Evolutionary conservation across 805 yeast genomes (phyloP).

Genomic region (Hagleromyces aurorensis): DNA sequence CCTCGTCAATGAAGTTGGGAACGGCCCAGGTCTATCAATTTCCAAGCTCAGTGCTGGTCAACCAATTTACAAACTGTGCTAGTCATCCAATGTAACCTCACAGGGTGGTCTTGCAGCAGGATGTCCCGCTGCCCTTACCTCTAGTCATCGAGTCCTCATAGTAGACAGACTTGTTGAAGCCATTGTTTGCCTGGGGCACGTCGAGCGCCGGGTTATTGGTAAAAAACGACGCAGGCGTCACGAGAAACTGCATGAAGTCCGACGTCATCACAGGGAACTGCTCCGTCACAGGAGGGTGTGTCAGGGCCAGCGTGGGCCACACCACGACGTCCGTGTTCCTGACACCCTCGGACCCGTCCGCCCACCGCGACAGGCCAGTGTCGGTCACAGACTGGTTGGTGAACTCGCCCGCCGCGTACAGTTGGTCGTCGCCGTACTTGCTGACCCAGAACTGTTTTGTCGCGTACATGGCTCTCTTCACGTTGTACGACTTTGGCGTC

Average conservation of each 20-base stretch:
- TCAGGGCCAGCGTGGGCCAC: conserved; percentile 76
- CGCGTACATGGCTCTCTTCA: conserved; percentile 65
- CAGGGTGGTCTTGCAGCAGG: conserved; percentile 15
- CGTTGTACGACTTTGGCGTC: conserved; percentile 52
- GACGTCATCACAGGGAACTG: conserved; percentile 90
- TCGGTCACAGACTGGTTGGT: conserved; percentile 70
- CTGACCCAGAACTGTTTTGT: conserved; percentile 80
- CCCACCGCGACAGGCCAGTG: conserved; percentile 67
- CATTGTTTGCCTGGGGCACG: conserved; percentile 61
- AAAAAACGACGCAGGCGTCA: conserved; percentile 69
- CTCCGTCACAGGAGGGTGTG: conserved; percentile 76
- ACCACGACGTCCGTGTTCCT: conserved; percentile 71
- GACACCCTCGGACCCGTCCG: conserved; percentile 55
- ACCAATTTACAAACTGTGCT: too few species aligned
- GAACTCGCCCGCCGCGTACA: conserved; percentile 79
- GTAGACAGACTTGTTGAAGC: conserved; percentile 55
- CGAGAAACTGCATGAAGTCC: conserved; percentile 60
- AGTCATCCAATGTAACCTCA: conserved; percentile 3
- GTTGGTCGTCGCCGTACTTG: conserved; percentile 62
- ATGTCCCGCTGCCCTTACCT: conserved; percentile 9
- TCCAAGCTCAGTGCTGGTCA: too few species aligned
- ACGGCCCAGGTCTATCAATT: not conserved
- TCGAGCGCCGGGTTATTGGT: conserved; percentile 72
- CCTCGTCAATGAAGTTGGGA: too few species aligned
- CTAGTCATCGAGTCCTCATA: conserved; percentile 23